Percentiles rank a stretch among this genome's conserved stretches.
These are phyloP conservation scores for Pleurotus salmoneostramineus DNA, from an alignment of 768 basidiomycete species.

Conservation along the genomic window DNA sequence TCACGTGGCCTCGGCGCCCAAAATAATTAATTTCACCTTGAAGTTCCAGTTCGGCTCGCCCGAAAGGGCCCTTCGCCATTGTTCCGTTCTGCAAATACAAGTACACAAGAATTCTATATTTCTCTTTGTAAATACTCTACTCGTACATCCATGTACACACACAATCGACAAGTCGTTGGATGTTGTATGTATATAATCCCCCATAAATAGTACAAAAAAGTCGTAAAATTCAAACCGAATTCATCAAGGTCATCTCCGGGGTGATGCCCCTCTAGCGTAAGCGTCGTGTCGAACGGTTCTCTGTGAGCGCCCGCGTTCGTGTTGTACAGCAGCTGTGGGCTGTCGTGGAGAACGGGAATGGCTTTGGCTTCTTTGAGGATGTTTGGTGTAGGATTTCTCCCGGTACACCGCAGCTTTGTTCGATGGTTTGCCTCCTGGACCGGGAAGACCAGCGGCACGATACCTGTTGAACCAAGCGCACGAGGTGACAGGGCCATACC, in stretches of 20 bases:
- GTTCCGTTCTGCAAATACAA: no score
- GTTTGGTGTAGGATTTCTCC: background rate
- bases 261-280: slow-evolving; percentile 6
- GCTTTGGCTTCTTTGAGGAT: background rate
- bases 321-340: slow-evolving; percentile 2
- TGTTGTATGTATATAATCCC: no score
- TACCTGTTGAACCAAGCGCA: slow-evolving; percentile 69
- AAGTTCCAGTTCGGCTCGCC: no score
- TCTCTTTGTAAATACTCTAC: background rate
- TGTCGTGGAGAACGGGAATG: slow-evolving; percentile 4
- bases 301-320: slow-evolving; percentile 5
- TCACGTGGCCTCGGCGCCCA: background rate
- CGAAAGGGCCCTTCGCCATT: background rate
- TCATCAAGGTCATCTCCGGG: slow-evolving; percentile 4
- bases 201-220: no score
- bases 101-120: no score
- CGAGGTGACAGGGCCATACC: slow-evolving; percentile 66
- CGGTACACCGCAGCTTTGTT: slow-evolving; percentile 1
- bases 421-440: slow-evolving; percentile 27
- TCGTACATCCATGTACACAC: background rate
- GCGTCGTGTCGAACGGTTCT: slow-evolving; percentile 3
- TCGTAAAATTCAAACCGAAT: background rate
- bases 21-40: background rate
- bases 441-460: background rate
- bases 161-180: no score